Evolutionary conservation across 371 early-diverging fungal species (phyloP).

Genomic region (Cladochytrium tenue): DNA sequence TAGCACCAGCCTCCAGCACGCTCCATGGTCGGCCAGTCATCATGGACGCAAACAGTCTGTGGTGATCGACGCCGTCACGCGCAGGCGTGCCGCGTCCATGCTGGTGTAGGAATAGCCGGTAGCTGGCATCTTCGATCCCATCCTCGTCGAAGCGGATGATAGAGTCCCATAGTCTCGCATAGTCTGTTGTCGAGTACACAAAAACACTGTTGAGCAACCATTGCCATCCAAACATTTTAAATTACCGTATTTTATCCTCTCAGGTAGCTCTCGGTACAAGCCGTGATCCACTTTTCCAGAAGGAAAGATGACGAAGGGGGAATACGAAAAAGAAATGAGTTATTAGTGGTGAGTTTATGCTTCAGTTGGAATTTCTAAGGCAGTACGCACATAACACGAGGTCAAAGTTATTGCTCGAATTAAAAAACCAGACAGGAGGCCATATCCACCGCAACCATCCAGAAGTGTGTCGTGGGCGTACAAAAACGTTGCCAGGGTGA

Average conservation of each 20-base stretch:
- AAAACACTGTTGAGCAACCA: background rate
- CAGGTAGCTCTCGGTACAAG: conserved; percentile 77
- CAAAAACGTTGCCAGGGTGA: conserved; percentile 53
- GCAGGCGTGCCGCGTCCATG: conserved; percentile 45
- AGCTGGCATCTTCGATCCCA: conserved; percentile 46
- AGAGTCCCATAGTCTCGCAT: conserved; percentile 85
- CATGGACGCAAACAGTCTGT: conserved; percentile 81
- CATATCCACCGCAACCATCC: conserved; percentile 23
- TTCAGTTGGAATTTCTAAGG: background rate
- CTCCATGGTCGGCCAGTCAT: conserved; percentile 86
- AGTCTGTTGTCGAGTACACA: conserved; percentile 27
- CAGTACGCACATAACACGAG: conserved; percentile 62
- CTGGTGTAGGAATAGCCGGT: background rate
- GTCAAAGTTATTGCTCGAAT: conserved; percentile 71
- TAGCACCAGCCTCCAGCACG: conserved; percentile 41
- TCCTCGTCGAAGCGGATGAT: conserved; percentile 76
- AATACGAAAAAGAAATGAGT: background rate
- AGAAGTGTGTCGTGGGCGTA: conserved; percentile 30
- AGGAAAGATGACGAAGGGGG: conserved; percentile 1
- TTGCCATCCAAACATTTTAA: background rate
- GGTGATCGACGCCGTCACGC: conserved; percentile 58
- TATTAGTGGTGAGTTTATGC: too few relatives aligned
- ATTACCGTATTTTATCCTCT: conserved; percentile 33
- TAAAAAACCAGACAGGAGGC: conserved; percentile 9
- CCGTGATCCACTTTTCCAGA: conserved; percentile 80